These are phyloP conservation scores for Viola odorata DNA, from an alignment of 345 rosid genomes.

Conservation along the genomic window DNA sequence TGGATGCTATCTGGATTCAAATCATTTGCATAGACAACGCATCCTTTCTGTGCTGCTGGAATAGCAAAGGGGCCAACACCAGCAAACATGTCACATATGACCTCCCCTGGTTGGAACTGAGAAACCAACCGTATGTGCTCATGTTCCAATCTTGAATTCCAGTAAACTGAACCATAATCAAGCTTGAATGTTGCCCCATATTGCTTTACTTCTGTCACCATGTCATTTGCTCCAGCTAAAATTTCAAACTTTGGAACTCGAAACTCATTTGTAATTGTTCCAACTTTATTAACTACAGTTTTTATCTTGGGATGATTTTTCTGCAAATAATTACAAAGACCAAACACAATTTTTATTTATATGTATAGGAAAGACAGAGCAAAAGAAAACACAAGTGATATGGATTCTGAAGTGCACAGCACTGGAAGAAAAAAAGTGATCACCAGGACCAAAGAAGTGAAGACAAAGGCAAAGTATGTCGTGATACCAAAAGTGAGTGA, in stretches of 20 bases:
- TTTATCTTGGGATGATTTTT: slow-evolving; percentile 82
- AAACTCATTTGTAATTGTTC: slow-evolving; percentile 73
- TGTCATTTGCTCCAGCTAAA: slow-evolving; percentile 70
- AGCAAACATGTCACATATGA: slow-evolving; percentile 91
- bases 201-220: slow-evolving; percentile 92
- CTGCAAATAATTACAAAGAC: slow-evolving; percentile 31
- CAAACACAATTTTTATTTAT: neutral
- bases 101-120: slow-evolving; percentile 68
- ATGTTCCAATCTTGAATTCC: slow-evolving; percentile 96
- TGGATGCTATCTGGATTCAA: slow-evolving; percentile 72
- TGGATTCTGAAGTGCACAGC: too few relatives aligned
- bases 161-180: slow-evolving; percentile 77
- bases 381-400: neutral
- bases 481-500: neutral
- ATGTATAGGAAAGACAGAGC: neutral
- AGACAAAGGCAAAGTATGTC: slow-evolving; percentile 1
- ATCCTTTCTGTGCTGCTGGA: slow-evolving; percentile 91
- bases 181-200: slow-evolving; percentile 89
- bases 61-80: slow-evolving; percentile 96
- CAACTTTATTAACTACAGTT: slow-evolving; percentile 84
- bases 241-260: slow-evolving; percentile 93
- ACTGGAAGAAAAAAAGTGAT: neutral
- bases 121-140: slow-evolving; percentile 82
- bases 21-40: slow-evolving; percentile 87
- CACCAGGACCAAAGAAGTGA: neutral